Conservation (phyloP, 1,139 yeast genomes). For the Casaregolazyma suthepensis region DNA sequence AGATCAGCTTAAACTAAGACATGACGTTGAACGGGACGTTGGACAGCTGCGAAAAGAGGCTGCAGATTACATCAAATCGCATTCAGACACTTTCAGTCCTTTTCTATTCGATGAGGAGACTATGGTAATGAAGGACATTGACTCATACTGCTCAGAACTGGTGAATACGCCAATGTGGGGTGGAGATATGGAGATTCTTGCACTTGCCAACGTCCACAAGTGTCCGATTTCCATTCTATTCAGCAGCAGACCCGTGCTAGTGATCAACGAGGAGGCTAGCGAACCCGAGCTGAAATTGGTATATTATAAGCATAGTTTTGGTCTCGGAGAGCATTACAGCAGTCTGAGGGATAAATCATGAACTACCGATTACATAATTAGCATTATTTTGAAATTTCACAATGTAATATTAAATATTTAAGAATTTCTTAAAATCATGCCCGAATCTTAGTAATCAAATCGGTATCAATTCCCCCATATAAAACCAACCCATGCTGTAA, state of each 20-base stretch:
- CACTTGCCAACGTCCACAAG: slow-evolving; percentile 60
- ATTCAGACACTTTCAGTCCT: slow-evolving; percentile 71
- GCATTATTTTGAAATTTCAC: background rate
- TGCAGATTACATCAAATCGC: slow-evolving; percentile 54
- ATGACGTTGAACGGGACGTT: slow-evolving; percentile 38
- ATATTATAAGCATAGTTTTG: slow-evolving; percentile 78
- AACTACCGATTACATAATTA: background rate
- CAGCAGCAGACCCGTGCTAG: slow-evolving; percentile 63
- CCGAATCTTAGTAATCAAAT: background rate
- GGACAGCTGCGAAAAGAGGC: slow-evolving; percentile 58
- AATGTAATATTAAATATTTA: background rate
- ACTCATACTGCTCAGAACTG: slow-evolving; percentile 62
- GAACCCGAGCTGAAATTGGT: slow-evolving; percentile 59
- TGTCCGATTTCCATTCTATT: slow-evolving; percentile 71
- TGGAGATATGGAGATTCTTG: slow-evolving; percentile 85
- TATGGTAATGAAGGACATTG: slow-evolving; percentile 54
- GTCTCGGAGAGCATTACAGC: slow-evolving; percentile 93
- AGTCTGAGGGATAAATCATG: slow-evolving; percentile 51
- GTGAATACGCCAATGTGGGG: slow-evolving; percentile 89
- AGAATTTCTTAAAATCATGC: background rate
- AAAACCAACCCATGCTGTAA: background rate
- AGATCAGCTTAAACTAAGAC: slow-evolving; percentile 64
- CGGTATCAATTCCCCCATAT: background rate
- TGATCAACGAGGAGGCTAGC: slow-evolving; percentile 46
- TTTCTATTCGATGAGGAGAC: slow-evolving; percentile 76